Evolutionary conservation across 1,139 yeast genomes (phyloP), one percentile per base, ranked within the genome.

Genomic region (Kazachstania sp.): DNA sequence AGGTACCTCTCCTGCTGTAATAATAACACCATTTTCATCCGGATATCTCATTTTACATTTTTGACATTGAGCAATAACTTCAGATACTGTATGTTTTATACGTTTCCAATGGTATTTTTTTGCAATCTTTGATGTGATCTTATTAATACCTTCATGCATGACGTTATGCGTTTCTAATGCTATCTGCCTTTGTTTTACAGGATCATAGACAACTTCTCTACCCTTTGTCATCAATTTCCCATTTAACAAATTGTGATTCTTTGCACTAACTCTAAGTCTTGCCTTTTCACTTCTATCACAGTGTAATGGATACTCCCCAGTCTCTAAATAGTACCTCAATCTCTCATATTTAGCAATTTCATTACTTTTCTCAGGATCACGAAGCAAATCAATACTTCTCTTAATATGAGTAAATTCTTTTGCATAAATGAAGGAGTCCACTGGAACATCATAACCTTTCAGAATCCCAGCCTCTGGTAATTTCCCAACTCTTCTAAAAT

Each of bases 71-170:
- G 83, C 74, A 45, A 90, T 81, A 1, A 87, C 94, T 37, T 81
- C 79, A 0, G 85, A 82, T 0, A 86, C 96, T 0, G 96, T 87
- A 52, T 81, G 88, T 65, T 92, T 90, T 52, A 92, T 85, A 44
- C 95, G 77, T 1, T 88, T 78, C 97, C 97, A 92, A 63, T 87
- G 95, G 58, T 83, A 92, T 55, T 78, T 77, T 53, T 85, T 94
- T 0, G 94, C 77, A 19, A 92, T 79, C 35, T 75, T 70, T 0
- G 92, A 71, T 0, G 97, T 88, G 1, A 95, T 83, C 58, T 83
- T 85, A 66, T 92, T 92, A 51, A 92, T 87, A n/a, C 97, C 97
- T 5, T 83, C 84, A 61, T 88, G 97, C 47, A 76, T 76, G 18
- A 77, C 69, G 54, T 74, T 61, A 63, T 90, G 97, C 15, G 78